Base-by-base conservation (phyloP, 371 early-diverging fungal genomes). In the Mortierella sp. region DNA sequence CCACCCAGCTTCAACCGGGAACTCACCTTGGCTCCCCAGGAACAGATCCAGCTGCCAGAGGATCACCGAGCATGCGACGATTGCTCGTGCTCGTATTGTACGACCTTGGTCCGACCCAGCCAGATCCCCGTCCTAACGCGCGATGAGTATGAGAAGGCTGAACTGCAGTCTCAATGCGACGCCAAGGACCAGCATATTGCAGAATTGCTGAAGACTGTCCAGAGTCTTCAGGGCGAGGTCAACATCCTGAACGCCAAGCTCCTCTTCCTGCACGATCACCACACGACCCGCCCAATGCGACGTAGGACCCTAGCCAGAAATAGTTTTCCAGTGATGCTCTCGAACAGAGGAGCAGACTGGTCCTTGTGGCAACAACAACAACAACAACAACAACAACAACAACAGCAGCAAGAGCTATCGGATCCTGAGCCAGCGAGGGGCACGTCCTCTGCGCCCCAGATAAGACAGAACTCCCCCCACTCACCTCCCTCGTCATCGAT, bases 251-350 rank as follows among this genome's bases (percentile, higher is more conserved):
- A 81, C n/a, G 82, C 82, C 24, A 81, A 81, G 39, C 19, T 81
- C 1, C 65, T 77, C 11, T 81, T 81, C 52, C 31, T 81, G 68
- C 82, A 81, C 24, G 82, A 81, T 44, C 82, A 81, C 29, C 82
- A 81, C 48, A 81, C 82, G 1, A 81, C 82, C 7, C 70, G 82
- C 19, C 82, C 82, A 11, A 81, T 81, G 82, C 64, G 74, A 14
- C 73, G 82, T 3, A 77, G 82, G 22, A 66, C 71, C 4, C 34
- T 81, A 37, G 74, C 66, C 24, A 71, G 74, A 7, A 63, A 71
- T 39, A 77, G 74, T 43, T 68, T 44, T 37, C 75, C 79, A 0
- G 39, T 44, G 48, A 64, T 52, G 39, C 71, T 44, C 4, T 22
- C 69, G 1, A 22, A n/a, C 29, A 14, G 34, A 34, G 29, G n/a